Percentiles rank a stretch among this genome's conserved stretches.
Conservation (phyloP, 805 yeast species). For the Suhomyces emberorum region DNA sequence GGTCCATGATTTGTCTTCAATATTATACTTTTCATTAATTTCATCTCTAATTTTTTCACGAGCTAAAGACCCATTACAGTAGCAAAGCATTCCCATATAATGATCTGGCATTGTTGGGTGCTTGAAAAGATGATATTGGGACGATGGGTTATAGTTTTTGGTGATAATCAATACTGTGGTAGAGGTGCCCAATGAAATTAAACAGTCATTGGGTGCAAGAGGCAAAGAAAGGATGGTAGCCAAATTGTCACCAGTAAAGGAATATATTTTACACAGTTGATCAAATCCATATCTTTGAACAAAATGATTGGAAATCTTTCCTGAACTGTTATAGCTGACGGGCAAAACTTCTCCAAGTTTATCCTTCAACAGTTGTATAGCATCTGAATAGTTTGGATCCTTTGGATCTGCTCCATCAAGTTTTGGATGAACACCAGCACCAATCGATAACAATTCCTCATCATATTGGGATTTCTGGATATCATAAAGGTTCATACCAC, state of each 20-base stretch:
- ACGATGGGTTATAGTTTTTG: constrained; percentile 70
- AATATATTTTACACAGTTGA: constrained; percentile 54
- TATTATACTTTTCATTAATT: constrained; percentile 45
- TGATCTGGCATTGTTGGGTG: constrained; percentile 78
- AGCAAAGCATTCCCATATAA: constrained; percentile 94
- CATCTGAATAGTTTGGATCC: constrained; percentile 17
- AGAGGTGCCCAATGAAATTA: constrained; percentile 86
- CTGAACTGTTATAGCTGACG: constrained; percentile 48
- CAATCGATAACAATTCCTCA: constrained; percentile 51
- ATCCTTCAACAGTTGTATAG: constrained; percentile 37
- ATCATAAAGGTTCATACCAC: constrained; percentile 91
- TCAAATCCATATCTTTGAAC: constrained; percentile 61
- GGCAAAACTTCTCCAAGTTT: constrained; percentile 56
- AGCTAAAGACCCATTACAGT: constrained; percentile 87
- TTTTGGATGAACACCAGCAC: constrained; percentile 48
- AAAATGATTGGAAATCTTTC: constrained; percentile 58
- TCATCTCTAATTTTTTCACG: constrained; percentile 71
- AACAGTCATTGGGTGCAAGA: constrained; percentile 66
- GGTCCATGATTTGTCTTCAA: constrained; percentile 49
- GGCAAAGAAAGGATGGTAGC: constrained; percentile 87
- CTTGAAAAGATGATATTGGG: constrained; percentile 78
- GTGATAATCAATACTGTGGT: constrained; percentile 85
- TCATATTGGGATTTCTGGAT: constrained; percentile 55
- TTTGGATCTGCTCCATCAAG: constrained; percentile 33
- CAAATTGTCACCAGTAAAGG: constrained; percentile 89